phyloP scores from a whole-genome alignment of 768 basidiomycete species.

The Pleurotus djamor region DNA sequence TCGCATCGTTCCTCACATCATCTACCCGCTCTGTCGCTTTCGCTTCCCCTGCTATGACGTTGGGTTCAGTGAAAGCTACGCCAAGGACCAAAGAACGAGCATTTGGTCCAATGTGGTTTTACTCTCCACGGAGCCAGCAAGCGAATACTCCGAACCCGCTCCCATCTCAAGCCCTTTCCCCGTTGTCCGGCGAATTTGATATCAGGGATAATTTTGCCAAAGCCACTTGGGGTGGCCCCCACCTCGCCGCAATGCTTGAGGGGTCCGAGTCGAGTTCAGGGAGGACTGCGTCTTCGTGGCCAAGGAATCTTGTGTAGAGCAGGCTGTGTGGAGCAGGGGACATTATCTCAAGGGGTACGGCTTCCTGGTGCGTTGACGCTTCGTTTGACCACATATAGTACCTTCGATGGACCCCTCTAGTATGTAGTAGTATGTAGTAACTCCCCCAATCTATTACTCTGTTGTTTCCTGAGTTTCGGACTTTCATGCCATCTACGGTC shows the following conservation, averaged over 20 bases:
- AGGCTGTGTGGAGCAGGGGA: no score
- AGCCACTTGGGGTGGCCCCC: neutral
- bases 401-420: no score
- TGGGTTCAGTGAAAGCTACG: neutral
- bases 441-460: no score
- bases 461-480: no score
- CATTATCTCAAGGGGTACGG: no score
- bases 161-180: neutral
- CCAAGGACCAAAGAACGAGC: neutral
- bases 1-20: neutral
- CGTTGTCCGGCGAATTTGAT: neutral
- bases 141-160: neutral
- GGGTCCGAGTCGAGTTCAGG: neutral
- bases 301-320: neutral
- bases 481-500: no score
- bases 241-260: neutral
- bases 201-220: neutral
- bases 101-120: neutral
- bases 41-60: constrained; percentile 2
- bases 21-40: neutral
- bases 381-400: no score
- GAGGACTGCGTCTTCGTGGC: neutral
- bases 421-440: no score
- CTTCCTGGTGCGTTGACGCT: no score
- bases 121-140: neutral